These are phyloP conservation scores for Castanopsis chinensis DNA, from an alignment of 306 rosid species.

Conservation along the genomic window DNA sequence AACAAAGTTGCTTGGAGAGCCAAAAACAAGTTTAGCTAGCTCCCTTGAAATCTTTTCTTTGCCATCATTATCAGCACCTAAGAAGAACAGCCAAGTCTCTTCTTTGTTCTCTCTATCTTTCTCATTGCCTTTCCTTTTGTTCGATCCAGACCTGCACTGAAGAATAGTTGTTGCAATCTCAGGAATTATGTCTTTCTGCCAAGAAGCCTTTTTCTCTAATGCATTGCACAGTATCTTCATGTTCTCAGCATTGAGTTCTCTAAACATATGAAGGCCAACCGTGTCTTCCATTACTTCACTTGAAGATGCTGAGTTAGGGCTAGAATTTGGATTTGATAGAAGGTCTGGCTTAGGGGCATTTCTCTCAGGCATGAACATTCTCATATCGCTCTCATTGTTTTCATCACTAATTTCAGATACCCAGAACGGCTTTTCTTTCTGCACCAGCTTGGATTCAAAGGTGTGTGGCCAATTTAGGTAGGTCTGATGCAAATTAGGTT, in stretches of 20 bases:
- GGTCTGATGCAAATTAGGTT: constrained; percentile 28
- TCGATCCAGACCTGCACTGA: constrained; percentile 62
- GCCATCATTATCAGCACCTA: constrained; percentile 48
- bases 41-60: constrained; percentile 72
- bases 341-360: constrained; percentile 70
- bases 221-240: constrained; percentile 58
- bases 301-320: constrained; percentile 90
- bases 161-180: constrained; percentile 63
- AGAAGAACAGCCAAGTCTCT: constrained; percentile 65
- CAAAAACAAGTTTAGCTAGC: constrained; percentile 68
- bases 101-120: constrained; percentile 34
- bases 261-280: constrained; percentile 54
- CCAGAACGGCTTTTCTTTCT: constrained; percentile 62
- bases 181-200: constrained; percentile 40
- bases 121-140: constrained; percentile 12
- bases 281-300: constrained; percentile 71
- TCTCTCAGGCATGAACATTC: constrained; percentile 45
- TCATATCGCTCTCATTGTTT: constrained; percentile 43
- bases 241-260: constrained; percentile 52
- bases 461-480: constrained; percentile 36
- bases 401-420: constrained; percentile 34
- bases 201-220: constrained; percentile 55
- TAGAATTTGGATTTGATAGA: constrained; percentile 81
- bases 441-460: constrained; percentile 44
- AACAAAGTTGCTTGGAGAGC: constrained; percentile 53